Base-by-base conservation (phyloP, 305 asterid genomes). In the Ilex paraguariensis region DNA sequence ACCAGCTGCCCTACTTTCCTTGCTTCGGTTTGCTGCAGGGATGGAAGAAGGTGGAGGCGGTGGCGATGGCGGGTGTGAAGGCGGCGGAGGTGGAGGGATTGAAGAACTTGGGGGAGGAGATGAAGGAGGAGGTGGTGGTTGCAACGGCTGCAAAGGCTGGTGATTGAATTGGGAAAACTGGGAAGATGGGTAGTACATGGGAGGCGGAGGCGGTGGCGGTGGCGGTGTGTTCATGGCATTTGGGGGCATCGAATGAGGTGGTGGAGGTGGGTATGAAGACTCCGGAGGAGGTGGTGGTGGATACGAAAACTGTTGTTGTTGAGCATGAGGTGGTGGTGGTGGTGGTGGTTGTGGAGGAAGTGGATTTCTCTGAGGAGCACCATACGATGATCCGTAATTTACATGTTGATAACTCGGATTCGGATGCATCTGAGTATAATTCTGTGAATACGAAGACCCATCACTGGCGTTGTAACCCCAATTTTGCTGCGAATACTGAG, bases 201-300 rank as follows among this genome's bases (percentile, higher is more conserved):
- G 58, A 31, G 66, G 59, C 56, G 69, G 59, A 66, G 67, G 56
- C 51, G 50, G 62, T 16, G 70, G 42, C 9, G 42, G 56, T 16
- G 56, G 31, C n/a, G 56, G 56, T n/a, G 3, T 0, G 54, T 50
- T 50, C 48, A 42, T 42, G 10, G 48, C 8, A 42, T 11, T 42
- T 50, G 2, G 60, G 21, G 78, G 75, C 30, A 64, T 14, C 4
- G 80, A 67, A 21, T 21, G 28, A 51, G 81, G 76, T 0, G 79
- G 83, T 6, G 74, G 77, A n/a, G 84, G 81, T 53, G 77, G 82
- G 21, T 63, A 75, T 7, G 94, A 82, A 61, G 84, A 69, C 59
- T 88, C 97, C 6, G 89, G 88, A 0, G 90, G 95, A 1, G 96
- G 96, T 0, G 84, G 84, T 6, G 86, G 87, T 17, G 81, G 93